phyloP scores from a whole-genome alignment of 2,329 filamentous ascomycete species.

The Scedosporium dehoogii region DNA sequence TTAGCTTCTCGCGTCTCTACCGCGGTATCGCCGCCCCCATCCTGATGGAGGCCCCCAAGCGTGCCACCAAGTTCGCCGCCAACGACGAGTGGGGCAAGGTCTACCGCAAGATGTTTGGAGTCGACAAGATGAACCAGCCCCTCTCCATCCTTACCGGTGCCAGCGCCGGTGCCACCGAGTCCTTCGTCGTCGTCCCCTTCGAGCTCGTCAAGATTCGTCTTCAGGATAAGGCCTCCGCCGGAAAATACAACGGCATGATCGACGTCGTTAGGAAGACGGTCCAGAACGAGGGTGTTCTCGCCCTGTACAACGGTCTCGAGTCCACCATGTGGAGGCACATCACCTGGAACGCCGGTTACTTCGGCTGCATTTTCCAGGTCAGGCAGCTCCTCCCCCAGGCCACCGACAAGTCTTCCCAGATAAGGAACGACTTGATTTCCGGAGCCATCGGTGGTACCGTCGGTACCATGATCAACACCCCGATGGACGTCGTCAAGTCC shows the following conservation, averaged over 20 bases:
- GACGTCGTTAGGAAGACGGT: constrained; percentile 78
- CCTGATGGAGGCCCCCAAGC: constrained; percentile 89
- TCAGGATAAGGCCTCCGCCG: constrained; percentile 87
- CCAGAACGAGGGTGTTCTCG: constrained; percentile 70
- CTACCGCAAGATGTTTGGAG: constrained; percentile 79
- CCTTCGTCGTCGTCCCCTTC: constrained; percentile 95
- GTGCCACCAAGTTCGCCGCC: constrained; percentile 96
- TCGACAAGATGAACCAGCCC: constrained; percentile 79
- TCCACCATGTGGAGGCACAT: constrained; percentile 92
- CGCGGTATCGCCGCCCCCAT: constrained; percentile 93
- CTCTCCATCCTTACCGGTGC: constrained; percentile 91
- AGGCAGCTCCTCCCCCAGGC: constrained; percentile 71
- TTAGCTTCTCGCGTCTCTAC: constrained; percentile 79
- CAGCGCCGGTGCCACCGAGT: constrained; percentile 87
- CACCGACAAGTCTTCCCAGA: constrained; percentile 70
- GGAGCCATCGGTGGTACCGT: constrained; percentile 79
- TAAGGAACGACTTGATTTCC: constrained; percentile 78
- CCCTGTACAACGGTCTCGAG: constrained; percentile 94
- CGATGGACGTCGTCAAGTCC: constrained; percentile 95
- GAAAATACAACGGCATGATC: constrained; percentile 75
- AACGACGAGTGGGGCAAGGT: constrained; percentile 97
- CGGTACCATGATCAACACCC: constrained; percentile 89
- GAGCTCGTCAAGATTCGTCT: constrained; percentile 97
- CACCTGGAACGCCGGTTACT: constrained; percentile 89
- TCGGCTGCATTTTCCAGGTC: constrained; percentile 97